phyloP scores from a whole-genome alignment of 257 asterid genomes.

The Fraxinus americana region DNA sequence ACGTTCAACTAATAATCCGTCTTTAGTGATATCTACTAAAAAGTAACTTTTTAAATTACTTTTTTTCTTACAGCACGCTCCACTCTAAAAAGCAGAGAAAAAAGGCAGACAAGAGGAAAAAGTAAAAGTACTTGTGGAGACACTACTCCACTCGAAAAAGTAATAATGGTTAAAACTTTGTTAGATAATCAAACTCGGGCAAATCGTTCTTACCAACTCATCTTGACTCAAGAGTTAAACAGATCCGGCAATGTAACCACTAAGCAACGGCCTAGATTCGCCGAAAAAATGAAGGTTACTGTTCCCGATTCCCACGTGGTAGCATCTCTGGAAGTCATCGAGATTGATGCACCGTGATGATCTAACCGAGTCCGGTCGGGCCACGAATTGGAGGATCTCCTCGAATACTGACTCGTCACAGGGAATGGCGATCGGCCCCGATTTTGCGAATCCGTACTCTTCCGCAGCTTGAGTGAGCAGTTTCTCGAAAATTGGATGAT shows the following conservation, averaged over 20 bases:
- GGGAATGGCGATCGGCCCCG: conserved; percentile 74
- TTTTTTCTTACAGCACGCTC: background rate
- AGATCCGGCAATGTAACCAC: conserved; percentile 28
- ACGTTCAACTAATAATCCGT: background rate
- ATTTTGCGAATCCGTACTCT: conserved; percentile 65
- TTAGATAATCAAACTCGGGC: background rate
- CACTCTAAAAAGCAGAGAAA: background rate
- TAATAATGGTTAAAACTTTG: background rate
- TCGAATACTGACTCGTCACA: conserved; percentile 76
- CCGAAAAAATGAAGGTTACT: conserved; percentile 32
- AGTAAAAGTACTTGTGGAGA: background rate
- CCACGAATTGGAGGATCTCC: conserved; percentile 56
- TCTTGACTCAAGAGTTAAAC: background rate
- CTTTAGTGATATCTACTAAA: background rate
- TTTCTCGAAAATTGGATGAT: conserved; percentile 69
- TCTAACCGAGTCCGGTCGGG: conserved; percentile 30
- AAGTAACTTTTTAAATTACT: too few relatives aligned
- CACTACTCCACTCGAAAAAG: background rate
- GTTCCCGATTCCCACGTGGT: conserved; percentile 43
- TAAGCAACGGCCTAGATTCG: conserved; percentile 65
- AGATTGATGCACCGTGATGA: conserved; percentile 20
- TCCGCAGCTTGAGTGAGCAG: conserved; percentile 72
- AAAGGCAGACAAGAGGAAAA: background rate
- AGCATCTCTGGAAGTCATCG: conserved; percentile 50
- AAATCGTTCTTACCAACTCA: background rate